Base-by-base conservation (phyloP, 202 grass and related monocot species). In the Hordeum pubiflorum region DNA sequence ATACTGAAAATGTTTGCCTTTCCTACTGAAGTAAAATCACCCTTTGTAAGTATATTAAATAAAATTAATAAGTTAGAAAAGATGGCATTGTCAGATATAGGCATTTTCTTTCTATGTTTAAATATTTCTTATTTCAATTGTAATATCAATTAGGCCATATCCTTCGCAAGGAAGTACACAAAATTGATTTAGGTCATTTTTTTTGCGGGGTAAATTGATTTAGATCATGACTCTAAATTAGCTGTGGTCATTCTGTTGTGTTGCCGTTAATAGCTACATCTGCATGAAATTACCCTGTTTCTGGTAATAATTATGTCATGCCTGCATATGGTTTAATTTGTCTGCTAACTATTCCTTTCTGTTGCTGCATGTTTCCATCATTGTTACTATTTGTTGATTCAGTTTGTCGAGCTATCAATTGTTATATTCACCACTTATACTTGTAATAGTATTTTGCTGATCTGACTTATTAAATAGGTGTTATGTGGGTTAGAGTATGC, bases 401-500 rank as follows among this genome's bases (percentile, higher is more conserved):
- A 48, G 15, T 44, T 27, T 63, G 4, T 7, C 12, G 0, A 17
- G 3, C 8, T 66, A 71, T 44, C 24, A 58, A 43, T 3, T 46
- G 2, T 24, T 21, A 61, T 65, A 4, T 61, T 15, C 34, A 46
- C 69, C 44, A 64, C 11, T 80, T 65, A 29, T 79, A 37, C 22
- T 36, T 81, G 33, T 59, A 72, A 60, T 73, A 54, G 26, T 78
- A 54, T 8, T 61, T 52, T 64, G 44, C 37, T 80, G 74, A 48
- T 61, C 38, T 79, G 14, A 3, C 38, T 74, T 60, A 8, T 50
- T 24, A 68, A 68, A 75, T 61, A 91, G 90, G 86, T 95, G 72
- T 81, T 98, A 75, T 98, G 92, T 82, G 96, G 90, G 43, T 73
- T 98, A 73, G 92, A 98, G 81, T 98, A 90, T 73, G 86, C 86